These are phyloP conservation scores for Aspergillus sp. DNA, from an alignment of 2,329 filamentous ascomycete species.

Conservation along the genomic window DNA sequence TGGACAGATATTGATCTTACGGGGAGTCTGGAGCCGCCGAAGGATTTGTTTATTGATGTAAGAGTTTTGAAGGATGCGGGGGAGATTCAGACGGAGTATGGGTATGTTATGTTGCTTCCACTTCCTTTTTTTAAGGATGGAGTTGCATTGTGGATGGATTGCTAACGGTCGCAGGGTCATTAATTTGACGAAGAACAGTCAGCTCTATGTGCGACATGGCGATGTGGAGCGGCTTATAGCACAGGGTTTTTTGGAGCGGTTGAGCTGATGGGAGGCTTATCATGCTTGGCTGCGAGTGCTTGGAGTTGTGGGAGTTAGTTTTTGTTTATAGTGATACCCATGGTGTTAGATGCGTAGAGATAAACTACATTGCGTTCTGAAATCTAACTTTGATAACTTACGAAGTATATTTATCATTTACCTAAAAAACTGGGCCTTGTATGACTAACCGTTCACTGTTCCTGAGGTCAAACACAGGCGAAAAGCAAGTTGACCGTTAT, in stretches of 20 bases:
- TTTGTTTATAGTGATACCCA: constrained; percentile 6
- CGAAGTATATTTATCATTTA: background rate
- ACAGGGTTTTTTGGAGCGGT: constrained; percentile 89
- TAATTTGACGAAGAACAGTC: constrained; percentile 95
- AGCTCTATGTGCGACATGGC: constrained; percentile 93
- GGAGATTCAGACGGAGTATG: constrained; percentile 98
- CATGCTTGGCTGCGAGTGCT: background rate
- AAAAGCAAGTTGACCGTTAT: background rate
- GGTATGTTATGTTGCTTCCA: constrained; percentile 62
- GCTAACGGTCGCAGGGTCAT: constrained; percentile 66
- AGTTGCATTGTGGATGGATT: background rate
- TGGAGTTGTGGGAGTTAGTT: background rate
- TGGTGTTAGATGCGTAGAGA: background rate
- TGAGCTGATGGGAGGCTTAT: constrained; percentile 59
- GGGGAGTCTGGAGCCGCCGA: constrained; percentile 88
- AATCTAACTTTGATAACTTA: background rate
- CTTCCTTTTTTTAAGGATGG: background rate
- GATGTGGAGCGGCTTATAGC: constrained; percentile 93
- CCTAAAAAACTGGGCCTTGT: background rate
- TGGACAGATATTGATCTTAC: constrained; percentile 98
- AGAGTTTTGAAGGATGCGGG: constrained; percentile 93
- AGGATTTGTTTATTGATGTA: constrained; percentile 95
- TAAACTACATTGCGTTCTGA: background rate
- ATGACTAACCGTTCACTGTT: background rate
- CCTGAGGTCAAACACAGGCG: background rate